Base-by-base conservation (phyloP, 768 basidiomycete species). In the Mycena leptocephala region DNA sequence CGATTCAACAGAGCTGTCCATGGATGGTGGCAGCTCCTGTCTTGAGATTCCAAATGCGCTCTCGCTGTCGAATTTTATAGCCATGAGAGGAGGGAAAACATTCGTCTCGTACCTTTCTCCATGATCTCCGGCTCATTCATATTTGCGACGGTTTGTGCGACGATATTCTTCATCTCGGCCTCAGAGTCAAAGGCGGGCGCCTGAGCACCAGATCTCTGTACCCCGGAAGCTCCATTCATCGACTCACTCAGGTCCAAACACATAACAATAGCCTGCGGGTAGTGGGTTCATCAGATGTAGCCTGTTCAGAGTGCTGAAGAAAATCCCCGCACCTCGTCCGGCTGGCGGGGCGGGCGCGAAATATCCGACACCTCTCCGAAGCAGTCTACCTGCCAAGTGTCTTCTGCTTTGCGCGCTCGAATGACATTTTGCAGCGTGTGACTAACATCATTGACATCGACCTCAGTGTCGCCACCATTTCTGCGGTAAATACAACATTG, bases 371-470 rank as follows among this genome's bases (percentile, higher is more conserved):
- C 76, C n/a, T 77, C 79, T 18, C 79, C 81, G 39, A 79, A 84
- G 35, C 72, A 72, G 51, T 84, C 83, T 1, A 84, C 70, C 59
- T 82, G 79, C 83, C 83, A 84, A 0, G 83, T 84, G 51, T 81
- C 77, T 66, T 84, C 83, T 0, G 46, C 55, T 51, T 80, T 78
- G 20, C 83, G 79, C 18, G 51, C 39, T 5, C 48, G 67, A 32
- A 81, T 82, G 30, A 81, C 64, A 32, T 73, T 77, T 30, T 82
- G 69, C 7, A 82, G 72, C 4, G 77, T 74, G 37, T 80, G 77
- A 26, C 79, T 78, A 35, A 82, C 82, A 46, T 81, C 83, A 62
- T 84, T 84, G 8, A 82, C 79, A 56, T 84, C 83, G 9, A 84
- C 82, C 56, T 79, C 81, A 3, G 82, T 82, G 56, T 82, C 82